Conservation (phyloP, 2,329 filamentous ascomycete species). For the Fusarium torreyae region DNA sequence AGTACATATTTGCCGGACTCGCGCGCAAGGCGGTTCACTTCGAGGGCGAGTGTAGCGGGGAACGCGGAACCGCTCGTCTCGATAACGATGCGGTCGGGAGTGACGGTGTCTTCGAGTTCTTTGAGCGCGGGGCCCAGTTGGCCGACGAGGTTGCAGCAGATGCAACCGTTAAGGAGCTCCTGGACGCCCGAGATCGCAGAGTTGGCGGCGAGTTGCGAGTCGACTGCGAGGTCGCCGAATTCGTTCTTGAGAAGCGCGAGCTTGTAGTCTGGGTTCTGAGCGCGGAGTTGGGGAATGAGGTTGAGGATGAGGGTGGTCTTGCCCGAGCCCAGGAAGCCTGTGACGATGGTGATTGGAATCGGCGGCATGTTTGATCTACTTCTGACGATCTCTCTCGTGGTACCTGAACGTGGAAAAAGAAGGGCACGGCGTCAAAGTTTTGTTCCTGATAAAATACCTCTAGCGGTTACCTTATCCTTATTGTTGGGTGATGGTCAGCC, state of each 20-base stretch:
- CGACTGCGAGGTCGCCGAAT: constrained; percentile 94
- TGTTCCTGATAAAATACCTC: constrained; percentile 44
- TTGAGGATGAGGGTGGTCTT: constrained; percentile 97
- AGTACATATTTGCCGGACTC: constrained; percentile 79
- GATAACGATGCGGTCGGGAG: constrained; percentile 89
- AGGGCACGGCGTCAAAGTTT: constrained; percentile 11
- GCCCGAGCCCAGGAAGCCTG: constrained; percentile 94
- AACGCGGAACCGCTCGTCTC: constrained; percentile 93
- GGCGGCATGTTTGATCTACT: constrained; percentile 67
- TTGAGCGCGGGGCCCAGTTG: constrained; percentile 86
- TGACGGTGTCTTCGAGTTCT: constrained; percentile 73
- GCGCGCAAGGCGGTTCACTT: constrained; percentile 84
- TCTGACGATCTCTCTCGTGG: neutral
- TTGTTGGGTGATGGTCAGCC: constrained; percentile 40
- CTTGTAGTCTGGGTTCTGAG: constrained; percentile 81
- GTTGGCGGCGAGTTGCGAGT: constrained; percentile 89
- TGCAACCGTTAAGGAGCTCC: constrained; percentile 96
- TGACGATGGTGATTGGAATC: constrained; percentile 94
- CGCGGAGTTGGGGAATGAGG: constrained; percentile 88
- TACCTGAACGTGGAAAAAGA: neutral
- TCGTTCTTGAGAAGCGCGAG: constrained; percentile 98
- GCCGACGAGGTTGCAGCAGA: constrained; percentile 98
- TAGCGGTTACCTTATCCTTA: constrained; percentile 14
- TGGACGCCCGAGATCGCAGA: constrained; percentile 89
- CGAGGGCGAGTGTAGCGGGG: constrained; percentile 90